phyloP scores from a whole-genome alignment of 2,329 filamentous ascomycete genomes.

The Talaromyces islandicus region DNA sequence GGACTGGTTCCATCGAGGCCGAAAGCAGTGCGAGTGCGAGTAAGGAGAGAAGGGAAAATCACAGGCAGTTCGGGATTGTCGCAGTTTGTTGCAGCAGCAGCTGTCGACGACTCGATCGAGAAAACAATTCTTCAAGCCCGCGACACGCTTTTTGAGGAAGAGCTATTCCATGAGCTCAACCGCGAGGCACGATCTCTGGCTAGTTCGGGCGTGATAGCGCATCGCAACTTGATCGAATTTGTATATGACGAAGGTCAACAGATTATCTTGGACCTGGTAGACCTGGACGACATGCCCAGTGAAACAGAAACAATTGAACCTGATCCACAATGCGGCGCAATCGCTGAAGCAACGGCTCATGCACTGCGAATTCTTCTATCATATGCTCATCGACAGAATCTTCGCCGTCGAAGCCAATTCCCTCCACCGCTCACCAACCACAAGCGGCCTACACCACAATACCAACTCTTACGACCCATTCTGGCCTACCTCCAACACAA shows the following conservation, averaged over 20 bases:
- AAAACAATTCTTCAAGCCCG: conserved; percentile 37
- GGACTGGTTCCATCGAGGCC: conserved; percentile 45
- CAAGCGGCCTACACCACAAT: conserved; percentile 45
- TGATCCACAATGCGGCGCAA: conserved; percentile 21
- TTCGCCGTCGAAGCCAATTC: conserved; percentile 57
- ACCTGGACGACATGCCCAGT: conserved; percentile 42
- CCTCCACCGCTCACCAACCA: conserved; percentile 51
- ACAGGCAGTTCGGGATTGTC: conserved; percentile 48
- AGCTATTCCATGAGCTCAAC: conserved; percentile 84
- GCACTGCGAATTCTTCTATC: conserved; percentile 70
- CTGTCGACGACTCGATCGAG: conserved; percentile 25
- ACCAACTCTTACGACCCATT: conserved; percentile 56
- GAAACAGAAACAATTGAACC: conserved; percentile 19
- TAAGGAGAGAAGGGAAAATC: conserved; percentile 53
- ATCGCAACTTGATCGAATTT: conserved; percentile 54
- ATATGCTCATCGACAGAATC: conserved; percentile 71
- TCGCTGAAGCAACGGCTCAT: conserved; percentile 62
- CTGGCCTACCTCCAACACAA: conserved; percentile 49
- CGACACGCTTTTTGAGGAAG: conserved; percentile 54
- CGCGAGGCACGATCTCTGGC: conserved; percentile 71
- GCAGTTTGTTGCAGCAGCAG: conserved; percentile 12
- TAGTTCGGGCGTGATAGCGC: conserved; percentile 62
- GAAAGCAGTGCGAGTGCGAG: conserved; percentile 61
- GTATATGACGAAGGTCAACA: conserved; percentile 49
- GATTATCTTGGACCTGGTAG: conserved; percentile 63